Percentiles rank a stretch among this genome's conserved stretches.
Evolutionary conservation across 805 yeast species (phyloP).

Genomic region (Suhomyces sp.): DNA sequence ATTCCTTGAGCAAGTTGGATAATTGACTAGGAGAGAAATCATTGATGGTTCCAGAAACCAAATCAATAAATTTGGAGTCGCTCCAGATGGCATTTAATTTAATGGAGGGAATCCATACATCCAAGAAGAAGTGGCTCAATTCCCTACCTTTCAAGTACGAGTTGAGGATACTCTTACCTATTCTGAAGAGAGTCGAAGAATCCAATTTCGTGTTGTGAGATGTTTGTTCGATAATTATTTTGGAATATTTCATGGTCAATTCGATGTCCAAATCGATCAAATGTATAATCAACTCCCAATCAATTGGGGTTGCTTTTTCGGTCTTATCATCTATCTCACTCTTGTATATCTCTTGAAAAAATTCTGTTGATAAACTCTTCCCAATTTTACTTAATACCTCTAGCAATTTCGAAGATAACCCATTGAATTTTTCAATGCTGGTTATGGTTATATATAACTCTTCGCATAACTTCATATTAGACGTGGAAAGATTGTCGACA

Average conservation of each 20-base stretch:
- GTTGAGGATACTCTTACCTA: conserved; percentile 36
- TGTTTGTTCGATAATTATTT: conserved; percentile 25
- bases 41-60: conserved; percentile 19
- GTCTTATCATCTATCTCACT: conserved; percentile 21
- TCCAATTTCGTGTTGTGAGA: background rate
- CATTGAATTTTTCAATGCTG: conserved; percentile 28
- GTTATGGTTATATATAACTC: conserved; percentile 45
- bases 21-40: conserved; percentile 51
- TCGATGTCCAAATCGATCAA: conserved; percentile 57
- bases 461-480: conserved; percentile 46
- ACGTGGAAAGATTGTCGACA: conserved; percentile 30
- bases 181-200: conserved; percentile 4
- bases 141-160: conserved; percentile 62
- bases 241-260: conserved; percentile 49
- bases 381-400: conserved; percentile 48
- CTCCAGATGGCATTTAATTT: conserved; percentile 22
- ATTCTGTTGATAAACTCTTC: conserved; percentile 52
- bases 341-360: conserved; percentile 44
- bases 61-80: conserved; percentile 23
- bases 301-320: conserved; percentile 13
- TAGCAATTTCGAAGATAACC: conserved; percentile 44
- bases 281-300: conserved; percentile 48
- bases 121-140: conserved; percentile 44
- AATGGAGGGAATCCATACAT: conserved; percentile 41
- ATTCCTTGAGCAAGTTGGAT: conserved; percentile 7